Base-by-base conservation (phyloP, 2,329 filamentous ascomycete species). In the Orbilia brochopaga region DNA sequence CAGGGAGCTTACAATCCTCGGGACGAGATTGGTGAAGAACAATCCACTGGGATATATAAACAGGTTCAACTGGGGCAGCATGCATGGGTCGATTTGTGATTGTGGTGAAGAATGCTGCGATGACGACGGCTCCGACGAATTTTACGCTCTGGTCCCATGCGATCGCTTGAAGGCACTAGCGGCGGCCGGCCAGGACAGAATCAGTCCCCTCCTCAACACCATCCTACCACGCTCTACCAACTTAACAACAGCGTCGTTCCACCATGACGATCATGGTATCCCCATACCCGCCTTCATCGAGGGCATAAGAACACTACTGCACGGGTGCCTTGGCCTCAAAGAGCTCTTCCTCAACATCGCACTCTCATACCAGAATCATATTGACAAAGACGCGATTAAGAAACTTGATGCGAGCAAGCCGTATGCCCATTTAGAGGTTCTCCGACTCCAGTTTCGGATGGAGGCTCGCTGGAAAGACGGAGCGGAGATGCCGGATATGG, bases 241-340 rank as follows among this genome's bases (percentile, higher is more conserved):
- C 23, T 35, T 62, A 3, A 62, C 19, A 3, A 35, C 7, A 8
- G 59, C 59, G 1, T 5, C n/a, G 1, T 46, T 58, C 30, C n/a
- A 15, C 23, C 8, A 32, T n/a, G 3, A 1, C n/a, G 15, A n/a
- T 2, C 1, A 40, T 30, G 23, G n/a, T 1, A 13, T 53, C 6
- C 57, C 48, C 1, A 3, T 42, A n/a, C 27, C 27, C 6, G 3
- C 11, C 1, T 19, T 54, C 21, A 10, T 46, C 10, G 50, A 62
- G 21, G 50, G 35, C 13, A n/a, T 62, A 7, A 54, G 37, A 13
- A 17, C 17, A 48, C 10, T 62, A 0, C 15, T 62, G 15, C 32
- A 50, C 15, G 24, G n/a, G 40, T 62, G 59, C n/a, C 59, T 48
- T 37, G 23, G 13, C 6, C 50, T 62, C 51, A 53, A 54, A 55